Evolutionary conservation across 1,284 basidiomycete species (phyloP).

Genomic region (Ganoderma resinaceum): DNA sequence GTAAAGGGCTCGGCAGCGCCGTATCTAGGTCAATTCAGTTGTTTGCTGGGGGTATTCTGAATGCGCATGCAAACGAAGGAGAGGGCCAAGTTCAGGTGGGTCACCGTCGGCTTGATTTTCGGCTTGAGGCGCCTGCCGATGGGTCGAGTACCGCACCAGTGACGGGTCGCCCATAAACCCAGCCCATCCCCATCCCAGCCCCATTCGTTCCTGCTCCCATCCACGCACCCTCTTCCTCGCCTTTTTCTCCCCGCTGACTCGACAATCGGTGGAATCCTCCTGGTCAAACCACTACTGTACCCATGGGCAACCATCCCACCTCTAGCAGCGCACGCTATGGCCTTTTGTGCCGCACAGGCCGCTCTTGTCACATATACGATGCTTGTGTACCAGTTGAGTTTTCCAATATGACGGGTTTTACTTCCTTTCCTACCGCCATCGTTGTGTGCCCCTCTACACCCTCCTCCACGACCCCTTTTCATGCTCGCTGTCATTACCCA

Average conservation of each 20-base stretch:
- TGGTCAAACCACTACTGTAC: not conserved
- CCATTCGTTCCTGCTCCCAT: not conserved
- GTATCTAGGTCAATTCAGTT: not conserved
- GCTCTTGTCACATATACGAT: not conserved
- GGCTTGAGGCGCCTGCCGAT: not conserved
- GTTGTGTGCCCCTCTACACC: not conserved
- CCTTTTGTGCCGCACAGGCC: not conserved
- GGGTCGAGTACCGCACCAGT: constrained; percentile 7
- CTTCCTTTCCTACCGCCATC: not conserved
- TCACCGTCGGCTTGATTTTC: not conserved
- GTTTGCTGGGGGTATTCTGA: not conserved
- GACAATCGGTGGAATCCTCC: not conserved
- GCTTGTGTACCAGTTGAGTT: not conserved
- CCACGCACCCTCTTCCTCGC: not conserved
- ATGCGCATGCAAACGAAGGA: not conserved
- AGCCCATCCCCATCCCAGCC: not conserved
- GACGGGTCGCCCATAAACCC: not conserved
- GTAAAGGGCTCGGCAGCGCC: not conserved
- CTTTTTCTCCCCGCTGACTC: not conserved
- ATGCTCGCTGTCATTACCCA: not conserved
- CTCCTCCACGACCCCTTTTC: not conserved
- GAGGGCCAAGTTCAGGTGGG: not conserved
- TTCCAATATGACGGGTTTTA: not conserved
- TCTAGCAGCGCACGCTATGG: not conserved
- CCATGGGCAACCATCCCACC: not conserved